Evolutionary conservation across 192 early-diverging fungal genomes (phyloP), one percentile per base, ranked within the genome.

Genomic region (Gamsiella multidivaricata): DNA sequence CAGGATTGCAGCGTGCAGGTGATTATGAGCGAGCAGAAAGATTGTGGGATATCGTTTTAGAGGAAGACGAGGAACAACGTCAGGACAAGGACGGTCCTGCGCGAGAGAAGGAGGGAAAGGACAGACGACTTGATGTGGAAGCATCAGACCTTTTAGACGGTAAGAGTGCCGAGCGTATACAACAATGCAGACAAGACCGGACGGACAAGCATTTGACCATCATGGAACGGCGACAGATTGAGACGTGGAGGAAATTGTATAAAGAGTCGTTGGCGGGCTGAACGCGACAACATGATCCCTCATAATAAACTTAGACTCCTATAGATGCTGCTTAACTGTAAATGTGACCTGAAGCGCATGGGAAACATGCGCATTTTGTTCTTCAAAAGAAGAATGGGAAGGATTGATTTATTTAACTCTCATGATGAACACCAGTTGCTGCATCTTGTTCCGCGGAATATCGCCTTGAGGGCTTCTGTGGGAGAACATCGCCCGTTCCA

Each of bases 41-140:
- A 15, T 18, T 78, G 14, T 78, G 74, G 74, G 61, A 69, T 45
- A 69, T 63, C 3, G 66, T 78, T 0, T 14, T 69, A 14, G 37
- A 78, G 18, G 65, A 64, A 42, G 50, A 75, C 17, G 45, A 57
- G 32, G 26, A 2, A n/a, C 41, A 15, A 2, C 3, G 26, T 9
- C 10, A 7, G 43, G 17, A 36, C 17, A 18, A 2, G 3, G 10
- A 26, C 2, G 28, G 58, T 9, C 28, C 3, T 14, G 11, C 4
- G 8, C 2, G 37, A 3, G 17, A 57, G 10, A 15, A 14, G 3
- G 22, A 36, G 14, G 43, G 17, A 1, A 3, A 46, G 3, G 26
- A 46, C 3, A 3, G 39, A 60, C 11, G 39, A 28, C 3, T 5
- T 31, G 17, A 3, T 20, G 47, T 23, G 6, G 11, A 33, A 32